phyloP scores from a whole-genome alignment of 2,329 filamentous ascomycete species.

The Fusarium sp. region DNA sequence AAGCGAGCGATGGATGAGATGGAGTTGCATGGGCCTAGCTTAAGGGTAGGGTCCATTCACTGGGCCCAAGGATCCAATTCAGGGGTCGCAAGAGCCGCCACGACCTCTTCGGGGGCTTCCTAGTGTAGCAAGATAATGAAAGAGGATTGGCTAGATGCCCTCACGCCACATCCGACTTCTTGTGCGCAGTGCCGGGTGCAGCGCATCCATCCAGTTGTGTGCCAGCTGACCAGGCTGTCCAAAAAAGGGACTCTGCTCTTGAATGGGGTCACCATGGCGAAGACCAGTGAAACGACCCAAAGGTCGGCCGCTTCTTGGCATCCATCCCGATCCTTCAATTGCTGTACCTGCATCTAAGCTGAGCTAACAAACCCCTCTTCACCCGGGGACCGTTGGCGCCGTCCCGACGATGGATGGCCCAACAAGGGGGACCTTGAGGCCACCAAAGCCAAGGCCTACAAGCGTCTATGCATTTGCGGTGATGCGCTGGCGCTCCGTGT shows the following conservation, averaged over 20 bases:
- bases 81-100: slow-evolving; percentile 30
- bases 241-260: not conserved
- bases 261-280: not conserved
- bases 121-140: slow-evolving; percentile 32
- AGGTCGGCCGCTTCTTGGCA: not conserved
- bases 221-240: slow-evolving; percentile 1
- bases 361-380: not conserved
- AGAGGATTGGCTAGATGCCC: slow-evolving; percentile 34
- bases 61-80: not conserved
- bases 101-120: slow-evolving; percentile 16
- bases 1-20: slow-evolving; percentile 12
- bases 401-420: not conserved
- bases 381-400: slow-evolving; percentile 19
- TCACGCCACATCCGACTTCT: slow-evolving; percentile 21
- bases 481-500: slow-evolving; percentile 33
- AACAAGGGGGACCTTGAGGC: slow-evolving; percentile 7
- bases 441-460: not conserved
- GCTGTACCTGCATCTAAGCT: slow-evolving; percentile 28
- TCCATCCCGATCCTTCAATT: not conserved
- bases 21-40: slow-evolving; percentile 6
- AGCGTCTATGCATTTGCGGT: slow-evolving; percentile 4
- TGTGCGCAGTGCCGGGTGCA: not conserved
- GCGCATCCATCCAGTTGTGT: not conserved
- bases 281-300: slow-evolving; percentile 19
- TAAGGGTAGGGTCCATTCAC: no score